phyloP scores from a whole-genome alignment of 2,329 filamentous ascomycete genomes.

The Penicillium sp. region DNA sequence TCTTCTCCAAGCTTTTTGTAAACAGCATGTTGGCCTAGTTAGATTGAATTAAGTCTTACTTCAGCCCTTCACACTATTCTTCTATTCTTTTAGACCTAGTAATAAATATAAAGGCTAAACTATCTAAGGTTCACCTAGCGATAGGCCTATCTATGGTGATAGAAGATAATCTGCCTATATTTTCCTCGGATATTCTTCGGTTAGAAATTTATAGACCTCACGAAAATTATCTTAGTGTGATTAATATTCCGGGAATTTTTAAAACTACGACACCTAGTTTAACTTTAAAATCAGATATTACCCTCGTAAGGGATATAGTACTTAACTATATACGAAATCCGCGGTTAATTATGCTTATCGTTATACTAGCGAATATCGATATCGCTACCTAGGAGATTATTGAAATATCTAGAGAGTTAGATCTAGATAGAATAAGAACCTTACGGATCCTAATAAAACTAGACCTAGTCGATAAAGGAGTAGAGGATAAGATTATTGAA shows the following conservation, averaged over 20 bases:
- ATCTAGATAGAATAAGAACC: conserved; percentile 48
- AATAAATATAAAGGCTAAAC: not conserved
- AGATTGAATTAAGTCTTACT: no score
- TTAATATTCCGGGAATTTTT: conserved; percentile 57
- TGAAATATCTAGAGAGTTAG: conserved; percentile 45
- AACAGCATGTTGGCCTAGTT: no score
- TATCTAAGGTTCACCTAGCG: conserved; percentile 28
- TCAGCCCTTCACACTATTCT: no score
- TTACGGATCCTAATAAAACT: conserved; percentile 64
- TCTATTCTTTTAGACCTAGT: not conserved
- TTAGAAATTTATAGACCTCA: conserved; percentile 52
- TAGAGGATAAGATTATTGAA: conserved; percentile 37
- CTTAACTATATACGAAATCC: conserved; percentile 47
- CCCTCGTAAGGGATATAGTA: conserved; percentile 49
- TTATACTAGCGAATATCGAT: conserved; percentile 52
- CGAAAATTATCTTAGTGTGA: conserved; percentile 49
- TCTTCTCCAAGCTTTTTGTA: no score
- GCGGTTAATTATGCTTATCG: conserved; percentile 51
- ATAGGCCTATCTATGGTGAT: conserved; percentile 34
- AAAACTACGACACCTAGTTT: conserved; percentile 41
- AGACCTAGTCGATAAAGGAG: conserved; percentile 56
- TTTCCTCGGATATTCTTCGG: conserved; percentile 50
- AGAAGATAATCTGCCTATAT: conserved; percentile 37
- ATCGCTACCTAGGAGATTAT: conserved; percentile 56
- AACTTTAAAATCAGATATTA: conserved; percentile 47